Percentiles rank a stretch among this genome's conserved stretches.
phyloP scores from a whole-genome alignment of 1,284 basidiomycete species.

The Chalciporus sp. region DNA sequence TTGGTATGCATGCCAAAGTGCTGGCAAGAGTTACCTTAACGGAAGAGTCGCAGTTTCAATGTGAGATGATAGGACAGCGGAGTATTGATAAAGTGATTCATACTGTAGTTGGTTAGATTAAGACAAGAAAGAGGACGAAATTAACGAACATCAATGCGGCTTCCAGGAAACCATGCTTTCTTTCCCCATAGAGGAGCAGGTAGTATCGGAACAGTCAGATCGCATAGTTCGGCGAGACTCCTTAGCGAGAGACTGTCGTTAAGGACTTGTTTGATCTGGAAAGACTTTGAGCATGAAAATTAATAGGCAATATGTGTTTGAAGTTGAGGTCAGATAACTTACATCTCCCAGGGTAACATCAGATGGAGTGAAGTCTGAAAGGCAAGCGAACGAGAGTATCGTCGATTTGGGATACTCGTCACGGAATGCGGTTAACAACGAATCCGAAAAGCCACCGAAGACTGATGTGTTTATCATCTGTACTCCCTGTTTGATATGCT shows the following conservation, averaged over 20 bases:
- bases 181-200: slow-evolving; percentile 44
- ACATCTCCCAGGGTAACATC: slow-evolving; percentile 48
- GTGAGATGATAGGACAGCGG: slow-evolving; percentile 68
- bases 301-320: not conserved
- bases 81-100: slow-evolving; percentile 52
- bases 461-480: slow-evolving; percentile 63
- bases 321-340: slow-evolving; percentile 21
- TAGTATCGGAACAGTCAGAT: slow-evolving; percentile 59
- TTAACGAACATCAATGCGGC: slow-evolving; percentile 42
- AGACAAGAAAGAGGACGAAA: not conserved
- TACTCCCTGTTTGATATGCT: slow-evolving; percentile 50
- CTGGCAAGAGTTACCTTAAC: slow-evolving; percentile 49
- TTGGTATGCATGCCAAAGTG: not conserved
- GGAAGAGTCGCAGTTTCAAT: slow-evolving; percentile 68
- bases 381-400: slow-evolving; percentile 54
- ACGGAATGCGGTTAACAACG: slow-evolving; percentile 57
- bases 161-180: slow-evolving; percentile 47
- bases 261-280: slow-evolving; percentile 40
- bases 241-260: slow-evolving; percentile 66
- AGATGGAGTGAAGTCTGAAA: slow-evolving; percentile 47
- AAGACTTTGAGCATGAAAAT: slow-evolving; percentile 29
- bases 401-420: slow-evolving; percentile 68
- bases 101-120: slow-evolving; percentile 35
- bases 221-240: slow-evolving; percentile 52
- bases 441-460: slow-evolving; percentile 65